Evolutionary conservation across 441 rosid species (phyloP).

Genomic region (Gossypium davidsonii): DNA sequence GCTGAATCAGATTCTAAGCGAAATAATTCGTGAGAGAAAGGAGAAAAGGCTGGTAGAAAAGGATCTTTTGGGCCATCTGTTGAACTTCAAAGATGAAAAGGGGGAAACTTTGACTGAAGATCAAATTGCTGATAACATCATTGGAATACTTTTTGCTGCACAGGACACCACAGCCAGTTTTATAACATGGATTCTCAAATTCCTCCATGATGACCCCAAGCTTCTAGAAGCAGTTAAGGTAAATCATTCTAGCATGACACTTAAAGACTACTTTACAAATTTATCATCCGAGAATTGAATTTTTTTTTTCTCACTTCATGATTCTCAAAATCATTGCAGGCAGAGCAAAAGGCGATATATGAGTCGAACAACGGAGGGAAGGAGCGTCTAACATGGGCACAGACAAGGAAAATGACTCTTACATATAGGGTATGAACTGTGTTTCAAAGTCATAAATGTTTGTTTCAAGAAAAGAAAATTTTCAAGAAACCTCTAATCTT

Average conservation of each 20-base stretch:
- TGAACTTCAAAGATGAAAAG: constrained; percentile 42
- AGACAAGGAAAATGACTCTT: constrained; percentile 72
- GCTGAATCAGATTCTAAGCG: constrained; percentile 45
- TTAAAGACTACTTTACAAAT: not conserved
- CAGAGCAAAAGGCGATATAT: constrained; percentile 57
- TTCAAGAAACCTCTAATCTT: constrained; percentile 7
- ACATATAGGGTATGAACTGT: constrained; percentile 49
- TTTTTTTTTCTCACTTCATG: not conserved
- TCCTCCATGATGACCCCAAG: constrained; percentile 55
- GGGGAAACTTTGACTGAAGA: constrained; percentile 40
- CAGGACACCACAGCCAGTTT: constrained; percentile 92
- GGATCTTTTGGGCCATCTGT: constrained; percentile 53
- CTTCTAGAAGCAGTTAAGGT: constrained; percentile 80
- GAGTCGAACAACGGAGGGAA: constrained; percentile 43
- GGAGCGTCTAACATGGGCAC: constrained; percentile 62
- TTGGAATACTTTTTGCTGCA: constrained; percentile 97
- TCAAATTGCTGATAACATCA: constrained; percentile 69
- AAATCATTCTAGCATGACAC: not conserved
- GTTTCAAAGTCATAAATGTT: not conserved
- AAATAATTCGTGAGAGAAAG: constrained; percentile 55
- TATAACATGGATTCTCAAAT: constrained; percentile 84
- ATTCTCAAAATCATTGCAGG: constrained; percentile 33
- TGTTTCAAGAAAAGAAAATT: not conserved
- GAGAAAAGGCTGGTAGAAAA: constrained; percentile 46
- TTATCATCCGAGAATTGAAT: not conserved